Percentiles rank a stretch among this genome's conserved stretches.
These are phyloP conservation scores for Xylaria sp. DNA, from an alignment of 495 filamentous ascomycete genomes.

Conservation along the genomic window DNA sequence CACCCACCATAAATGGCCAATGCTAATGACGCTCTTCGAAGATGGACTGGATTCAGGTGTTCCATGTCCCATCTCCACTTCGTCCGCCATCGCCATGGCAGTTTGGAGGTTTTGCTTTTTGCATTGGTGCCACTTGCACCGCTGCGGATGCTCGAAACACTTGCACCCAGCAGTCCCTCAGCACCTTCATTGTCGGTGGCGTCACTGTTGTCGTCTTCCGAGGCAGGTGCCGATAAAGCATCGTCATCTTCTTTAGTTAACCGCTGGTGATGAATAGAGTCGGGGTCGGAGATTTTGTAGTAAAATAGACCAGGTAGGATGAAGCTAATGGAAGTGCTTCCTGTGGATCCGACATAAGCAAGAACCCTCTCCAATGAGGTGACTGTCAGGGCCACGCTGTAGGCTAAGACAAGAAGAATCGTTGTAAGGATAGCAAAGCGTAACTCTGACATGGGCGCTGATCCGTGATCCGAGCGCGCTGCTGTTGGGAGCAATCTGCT, in stretches of 20 bases:
- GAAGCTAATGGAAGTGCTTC: constrained; percentile 93
- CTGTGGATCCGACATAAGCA: constrained; percentile 94
- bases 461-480: constrained; percentile 48
- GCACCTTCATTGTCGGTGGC: constrained; percentile 38
- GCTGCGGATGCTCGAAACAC: constrained; percentile 54
- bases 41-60: constrained; percentile 57
- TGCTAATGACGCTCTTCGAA: constrained; percentile 75
- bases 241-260: constrained; percentile 91
- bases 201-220: constrained; percentile 53
- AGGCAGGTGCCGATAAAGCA: constrained; percentile 50
- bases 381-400: constrained; percentile 87
- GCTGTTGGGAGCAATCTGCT: constrained; percentile 50
- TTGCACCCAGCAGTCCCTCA: constrained; percentile 55
- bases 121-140: constrained; percentile 41
- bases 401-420: constrained; percentile 80
- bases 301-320: constrained; percentile 96
- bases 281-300: constrained; percentile 93
- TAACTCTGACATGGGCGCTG: constrained; percentile 73
- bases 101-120: constrained; percentile 33
- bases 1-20: constrained; percentile 82
- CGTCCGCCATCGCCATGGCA: constrained; percentile 46
- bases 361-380: constrained; percentile 87
- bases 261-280: constrained; percentile 81
- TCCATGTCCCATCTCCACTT: constrained; percentile 58
- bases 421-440: constrained; percentile 92